Evolutionary conservation across 176 grass and related monocot genomes (phyloP), one percentile per base, ranked within the genome.

Genomic region (Hyparrhenia diplandra): DNA sequence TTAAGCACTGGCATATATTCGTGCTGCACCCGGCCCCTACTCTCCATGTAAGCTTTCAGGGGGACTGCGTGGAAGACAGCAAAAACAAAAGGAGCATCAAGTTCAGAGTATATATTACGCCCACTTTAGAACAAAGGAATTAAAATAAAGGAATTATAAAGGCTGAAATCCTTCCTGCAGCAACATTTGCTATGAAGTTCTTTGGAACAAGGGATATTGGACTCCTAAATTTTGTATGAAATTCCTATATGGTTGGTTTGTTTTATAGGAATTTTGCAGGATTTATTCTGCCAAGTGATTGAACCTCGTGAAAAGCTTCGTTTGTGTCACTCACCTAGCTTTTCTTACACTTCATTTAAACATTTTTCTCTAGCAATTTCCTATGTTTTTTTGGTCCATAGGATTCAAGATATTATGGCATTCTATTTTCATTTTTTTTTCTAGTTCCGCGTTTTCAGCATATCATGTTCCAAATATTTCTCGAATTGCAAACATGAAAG

Each of bases 1-100:
- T 55, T 76, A 89, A 47, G 72, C 45, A 47, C 69, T 49, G 69
- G 18, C 42, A 72, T 16, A 29, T 43, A 47, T 71, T 71, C 69
- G 69, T 72, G 69, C 67, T 72, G 69, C 67, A 25, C 12, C 42
- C 69, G 42, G 16, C 69, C 69, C 42, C 69, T 72, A 72, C 69
- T 63, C 69, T 63, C 27, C 60, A 27, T 8, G 37, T n/a, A 69
- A 71, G 16, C 25, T 17, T 45, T 3, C 43, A 14, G 16, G 16
- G 28, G 42, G 29, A 9, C 25, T 20, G 25, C 0, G 49, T 49
- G 8, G 17, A 11, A 49, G 25, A 49, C 69, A 49, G 20, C 9
- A 49, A 47, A 71, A 72, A 47, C 23, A 30, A 71, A 71, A 47
- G 25, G 40, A 1, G 9, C 40, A 85, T 30, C 16, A 1, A 24